A percentile compares a stretch with the other conserved stretches of the same genome.
phyloP scores from a whole-genome alignment of 495 filamentous ascomycete species.

The Polyplosphaeria fusca region DNA sequence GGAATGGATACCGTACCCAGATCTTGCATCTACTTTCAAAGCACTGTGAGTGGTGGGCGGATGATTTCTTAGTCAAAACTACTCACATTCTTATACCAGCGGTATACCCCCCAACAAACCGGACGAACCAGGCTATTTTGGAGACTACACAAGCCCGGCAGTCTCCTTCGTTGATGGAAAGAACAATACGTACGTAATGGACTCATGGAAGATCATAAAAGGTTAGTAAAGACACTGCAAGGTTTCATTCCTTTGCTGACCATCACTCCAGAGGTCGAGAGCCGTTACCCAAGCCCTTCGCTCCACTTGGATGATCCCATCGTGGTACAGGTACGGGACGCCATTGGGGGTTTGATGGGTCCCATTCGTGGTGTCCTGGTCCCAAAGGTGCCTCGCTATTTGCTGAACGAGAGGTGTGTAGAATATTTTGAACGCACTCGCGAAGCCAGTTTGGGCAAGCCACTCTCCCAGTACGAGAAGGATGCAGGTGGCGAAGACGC shows the following conservation, averaged over 20 bases:
- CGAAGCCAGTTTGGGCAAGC: slow-evolving; percentile 43
- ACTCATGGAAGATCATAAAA: slow-evolving; percentile 51
- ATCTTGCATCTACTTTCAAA: slow-evolving; percentile 50
- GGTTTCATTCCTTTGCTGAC: background rate
- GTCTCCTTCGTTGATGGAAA: slow-evolving; percentile 50
- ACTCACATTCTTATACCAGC: slow-evolving; percentile 4
- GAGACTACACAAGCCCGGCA: slow-evolving; percentile 54
- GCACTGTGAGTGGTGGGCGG: slow-evolving; percentile 40
- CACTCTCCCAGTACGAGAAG: slow-evolving; percentile 44
- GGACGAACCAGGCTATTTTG: slow-evolving; percentile 19
- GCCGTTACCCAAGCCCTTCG: slow-evolving; percentile 50
- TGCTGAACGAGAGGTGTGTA: slow-evolving; percentile 44
- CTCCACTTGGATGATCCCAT: slow-evolving; percentile 51
- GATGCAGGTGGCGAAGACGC: slow-evolving; percentile 43
- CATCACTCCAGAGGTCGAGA: slow-evolving; percentile 45
- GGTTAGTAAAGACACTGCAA: background rate
- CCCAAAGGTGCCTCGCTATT: slow-evolving; percentile 36
- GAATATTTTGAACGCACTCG: slow-evolving; percentile 50
- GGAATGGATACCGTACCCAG: slow-evolving; percentile 64
- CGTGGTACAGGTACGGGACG: slow-evolving; percentile 36
- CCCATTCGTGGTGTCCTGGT: slow-evolving; percentile 38
- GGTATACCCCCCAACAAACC: slow-evolving; percentile 44
- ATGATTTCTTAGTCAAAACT: background rate
- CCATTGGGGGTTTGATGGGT: slow-evolving; percentile 20
- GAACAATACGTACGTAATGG: slow-evolving; percentile 58